Base-by-base conservation (phyloP, 1,284 basidiomycete species). In the Cryptococcus jaspeensis region DNA sequence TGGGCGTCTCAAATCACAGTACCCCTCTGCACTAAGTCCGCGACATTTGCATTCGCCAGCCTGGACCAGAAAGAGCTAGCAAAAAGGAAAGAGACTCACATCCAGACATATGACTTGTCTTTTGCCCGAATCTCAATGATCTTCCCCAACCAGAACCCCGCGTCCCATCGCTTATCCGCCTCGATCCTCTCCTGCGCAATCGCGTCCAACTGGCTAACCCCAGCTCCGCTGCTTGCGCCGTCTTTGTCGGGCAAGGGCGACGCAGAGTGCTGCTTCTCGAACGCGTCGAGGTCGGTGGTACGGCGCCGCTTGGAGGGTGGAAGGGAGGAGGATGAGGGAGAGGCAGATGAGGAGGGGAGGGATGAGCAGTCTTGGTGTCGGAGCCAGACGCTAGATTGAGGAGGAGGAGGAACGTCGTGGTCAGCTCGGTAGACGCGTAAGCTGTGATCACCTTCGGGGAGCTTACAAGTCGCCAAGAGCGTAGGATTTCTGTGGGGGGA, bases 101-200 rank as follows among this genome's bases (percentile, higher is more conserved):
- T 59, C 55, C 52, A 64, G 20, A 64, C 65, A 37, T 56, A 56
- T 6, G 15, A 52, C 36, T 49, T 57, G 38, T 58, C 60, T 16
- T 39, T 61, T 12, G 65, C 65, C 47, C 59, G 46, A 16, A 66
- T 62, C 55, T 63, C 60, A 6, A 58, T 41, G 22, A 66, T 60
- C 28, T 57, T 52, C 2, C 60, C 65, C 11, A 66, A 50, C 65
- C 65, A 66, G 15, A 48, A 51, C 11, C 53, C 49, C 15, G 53
- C 55, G 4, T 54, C 37, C 55, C 60, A 56, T 11, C 46, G 20
- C 20, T 28, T 51, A 46, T 56, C 51, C 4, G 9, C 22, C 43
- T 60, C 56, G 12, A 16, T 43, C 12, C 40, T 37, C 40, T 53
- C 45, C 23, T 51, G 25, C 18, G 25, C 32, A 3, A 16, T 12